phyloP scores from a whole-genome alignment of 1,284 basidiomycete genomes.

The Sporisorium scitamineum region DNA sequence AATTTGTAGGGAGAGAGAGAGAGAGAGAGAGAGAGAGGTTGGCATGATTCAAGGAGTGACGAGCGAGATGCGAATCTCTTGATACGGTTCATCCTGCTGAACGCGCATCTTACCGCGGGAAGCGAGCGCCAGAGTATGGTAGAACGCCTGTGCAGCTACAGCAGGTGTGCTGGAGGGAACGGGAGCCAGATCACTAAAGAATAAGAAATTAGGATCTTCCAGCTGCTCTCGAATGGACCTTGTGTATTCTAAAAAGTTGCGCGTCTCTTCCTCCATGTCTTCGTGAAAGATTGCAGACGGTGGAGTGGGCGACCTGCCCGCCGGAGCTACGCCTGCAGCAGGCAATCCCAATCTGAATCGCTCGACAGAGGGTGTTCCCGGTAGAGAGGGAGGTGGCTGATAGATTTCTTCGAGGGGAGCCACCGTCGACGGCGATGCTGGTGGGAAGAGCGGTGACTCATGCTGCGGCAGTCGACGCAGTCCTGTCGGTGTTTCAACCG shows the following conservation, averaged over 20 bases:
- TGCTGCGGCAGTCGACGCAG: constrained; percentile 17
- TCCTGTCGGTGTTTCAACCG: constrained; percentile 47
- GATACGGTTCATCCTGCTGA: constrained; percentile 62
- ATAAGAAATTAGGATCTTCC: constrained; percentile 36
- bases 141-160: constrained; percentile 67
- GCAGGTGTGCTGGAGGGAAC: constrained; percentile 43
- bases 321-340: constrained; percentile 2
- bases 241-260: constrained; percentile 50
- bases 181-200: constrained; percentile 49
- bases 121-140: constrained; percentile 62
- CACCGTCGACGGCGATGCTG: constrained; percentile 26
- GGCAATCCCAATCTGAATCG: constrained; percentile 22
- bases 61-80: constrained; percentile 53
- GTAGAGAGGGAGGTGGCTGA: constrained; percentile 5
- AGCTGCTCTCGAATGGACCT: constrained; percentile 20
- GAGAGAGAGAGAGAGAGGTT: constrained; percentile 1
- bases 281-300: constrained; percentile 21
- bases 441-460: constrained; percentile 27
- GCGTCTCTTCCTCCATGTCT: constrained; percentile 41
- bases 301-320: constrained; percentile 14
- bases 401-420: constrained; percentile 27
- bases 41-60: neutral
- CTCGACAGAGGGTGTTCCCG: constrained; percentile 19
- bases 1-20: too few relatives aligned
- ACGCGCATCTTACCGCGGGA: constrained; percentile 52